Percentiles rank a stretch among this genome's conserved stretches.
Conservation (phyloP, 306 rosid genomes). For the Quercus robur region DNA sequence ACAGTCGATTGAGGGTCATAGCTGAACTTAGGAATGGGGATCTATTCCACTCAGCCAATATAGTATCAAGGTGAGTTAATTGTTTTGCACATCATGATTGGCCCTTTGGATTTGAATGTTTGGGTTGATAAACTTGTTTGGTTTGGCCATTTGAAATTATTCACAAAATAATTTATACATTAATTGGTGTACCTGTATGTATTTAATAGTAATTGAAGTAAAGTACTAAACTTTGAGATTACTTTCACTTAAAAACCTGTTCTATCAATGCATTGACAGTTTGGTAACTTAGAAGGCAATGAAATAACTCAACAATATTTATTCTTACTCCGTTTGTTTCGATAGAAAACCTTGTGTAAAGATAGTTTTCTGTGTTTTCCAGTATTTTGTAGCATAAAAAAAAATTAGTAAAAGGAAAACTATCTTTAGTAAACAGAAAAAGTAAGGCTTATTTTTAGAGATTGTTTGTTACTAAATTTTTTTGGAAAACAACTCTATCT, state of each 20-base stretch:
- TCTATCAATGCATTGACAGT: background rate
- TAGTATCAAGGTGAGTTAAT: conserved; percentile 81
- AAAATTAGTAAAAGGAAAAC: too few relatives aligned
- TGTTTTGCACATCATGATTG: background rate
- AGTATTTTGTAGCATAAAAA: too few relatives aligned
- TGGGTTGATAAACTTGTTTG: background rate
- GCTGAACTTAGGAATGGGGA: conserved; percentile 91
- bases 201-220: background rate
- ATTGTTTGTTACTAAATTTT: too few relatives aligned
- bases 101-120: background rate
- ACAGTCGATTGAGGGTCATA: conserved; percentile 92
- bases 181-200: background rate
- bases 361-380: too few relatives aligned
- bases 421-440: too few relatives aligned
- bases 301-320: background rate
- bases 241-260: background rate
- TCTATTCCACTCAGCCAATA: conserved; percentile 90
- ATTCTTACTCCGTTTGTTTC: background rate
- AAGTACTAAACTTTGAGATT: background rate
- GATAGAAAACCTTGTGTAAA: too few relatives aligned
- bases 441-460: too few relatives aligned
- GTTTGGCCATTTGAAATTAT: background rate
- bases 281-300: conserved; percentile 3
- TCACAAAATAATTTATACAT: background rate
- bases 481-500: too few relatives aligned